A percentile compares a stretch with the other conserved stretches of the same genome.
Conservation (phyloP, 1,284 basidiomycete species). For the Phylloboletellus chloephorus region DNA sequence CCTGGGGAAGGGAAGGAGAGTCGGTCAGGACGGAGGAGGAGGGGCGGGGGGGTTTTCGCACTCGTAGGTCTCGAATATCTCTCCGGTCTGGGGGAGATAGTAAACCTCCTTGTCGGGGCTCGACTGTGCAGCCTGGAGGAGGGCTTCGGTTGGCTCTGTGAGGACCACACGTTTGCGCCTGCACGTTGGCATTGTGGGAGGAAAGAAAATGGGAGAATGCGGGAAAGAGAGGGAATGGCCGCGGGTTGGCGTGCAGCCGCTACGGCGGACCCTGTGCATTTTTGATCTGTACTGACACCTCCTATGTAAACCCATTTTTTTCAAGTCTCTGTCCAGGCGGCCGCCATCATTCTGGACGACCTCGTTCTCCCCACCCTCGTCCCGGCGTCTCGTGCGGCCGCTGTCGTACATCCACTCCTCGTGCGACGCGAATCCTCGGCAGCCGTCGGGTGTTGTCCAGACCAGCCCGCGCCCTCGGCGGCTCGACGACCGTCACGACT, state of each 20-base stretch:
- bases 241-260: conserved; percentile 35
- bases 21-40: conserved; percentile 20
- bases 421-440: conserved; percentile 17
- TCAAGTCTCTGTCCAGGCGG: conserved; percentile 1
- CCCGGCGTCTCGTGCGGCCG: not conserved
- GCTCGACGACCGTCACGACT: not conserved
- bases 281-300: conserved; percentile 25
- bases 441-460: too few species aligned
- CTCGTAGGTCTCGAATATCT: conserved; percentile 95
- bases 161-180: conserved; percentile 87
- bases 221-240: conserved; percentile 35
- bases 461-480: conserved; percentile 1
- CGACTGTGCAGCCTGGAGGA: conserved; percentile 57
- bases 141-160: conserved; percentile 67
- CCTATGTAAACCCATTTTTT: conserved; percentile 13
- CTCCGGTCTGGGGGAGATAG: conserved; percentile 87
- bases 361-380: conserved; percentile 8
- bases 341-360: conserved; percentile 7
- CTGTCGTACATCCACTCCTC: conserved; percentile 4
- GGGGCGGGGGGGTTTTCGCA: conserved; percentile 37
- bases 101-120: conserved; percentile 75
- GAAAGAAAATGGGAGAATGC: conserved; percentile 28
- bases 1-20: conserved; percentile 41
- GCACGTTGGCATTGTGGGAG: conserved; percentile 73
- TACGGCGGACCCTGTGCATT: conserved; percentile 35